Base-by-base conservation (phyloP, 176 grass and related monocot genomes). In the Tillandsia fasciculata region DNA sequence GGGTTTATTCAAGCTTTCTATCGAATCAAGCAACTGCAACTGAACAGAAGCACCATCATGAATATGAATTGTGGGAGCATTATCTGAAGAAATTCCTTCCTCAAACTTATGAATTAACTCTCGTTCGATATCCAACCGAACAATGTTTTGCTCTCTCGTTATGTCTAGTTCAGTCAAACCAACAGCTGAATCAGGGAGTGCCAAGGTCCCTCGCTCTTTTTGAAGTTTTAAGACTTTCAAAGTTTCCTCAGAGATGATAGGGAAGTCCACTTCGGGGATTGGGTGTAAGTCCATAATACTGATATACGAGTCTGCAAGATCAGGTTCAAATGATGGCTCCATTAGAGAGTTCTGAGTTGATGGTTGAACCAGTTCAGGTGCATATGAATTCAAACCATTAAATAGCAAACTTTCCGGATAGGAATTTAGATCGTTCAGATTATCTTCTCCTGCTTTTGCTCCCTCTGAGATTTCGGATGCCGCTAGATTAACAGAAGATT, bases 251-350 rank as follows among this genome's bases (percentile, higher is more conserved):
- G 33, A 42, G 33, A 42, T 42, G 5, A 42, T 42, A 42, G 33
- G 4, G 33, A 42, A 42, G 33, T 42, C 84, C 72, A 91, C 92
- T 53, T 89, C 86, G 3, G 86, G 83, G 20, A 91, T 88, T 33
- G 92, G 76, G 49, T 88, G 88, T 49, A 96, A 70, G 72, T 91
- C 83, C 83, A 81, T 82, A 64, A 69, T 76, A 69, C 83, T 84
- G 53, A 71, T 56, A 0, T 69, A 78, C 22, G 80, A 72, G 20
- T 75, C 64, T 76, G 67, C 77, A 0, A 64, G 49, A 11, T 50
- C 69, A 84, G 74, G 71, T 74, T 78, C 74, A 76, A 67, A 72
- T 69, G 78, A 49, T 33, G 77, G 64, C 54, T 70, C 56, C 77
- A 22, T 66, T 18, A 58, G 61, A 65, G 80, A 78, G 2, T 68